Conservation (phyloP, 2,329 filamentous ascomycete species). For the Fusarium drepaniforme region DNA sequence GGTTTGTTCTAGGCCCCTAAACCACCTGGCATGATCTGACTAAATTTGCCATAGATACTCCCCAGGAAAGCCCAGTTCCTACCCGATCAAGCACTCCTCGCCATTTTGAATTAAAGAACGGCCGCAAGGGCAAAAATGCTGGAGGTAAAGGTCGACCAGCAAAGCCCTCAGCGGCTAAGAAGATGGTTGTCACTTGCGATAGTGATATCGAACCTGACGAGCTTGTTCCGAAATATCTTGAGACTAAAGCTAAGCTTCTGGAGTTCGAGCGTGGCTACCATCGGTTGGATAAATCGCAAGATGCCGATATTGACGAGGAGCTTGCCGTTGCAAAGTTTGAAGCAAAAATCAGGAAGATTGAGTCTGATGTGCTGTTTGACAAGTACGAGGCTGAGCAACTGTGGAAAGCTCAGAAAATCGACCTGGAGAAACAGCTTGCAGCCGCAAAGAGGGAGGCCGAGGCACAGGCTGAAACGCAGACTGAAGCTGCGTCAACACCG, state of each 20-base stretch:
- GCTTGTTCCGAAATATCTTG: constrained; percentile 81
- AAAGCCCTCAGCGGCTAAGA: constrained; percentile 54
- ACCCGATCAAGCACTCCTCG: constrained; percentile 65
- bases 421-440: constrained; percentile 72
- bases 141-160: constrained; percentile 37
- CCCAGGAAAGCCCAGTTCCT: constrained; percentile 61
- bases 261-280: constrained; percentile 62
- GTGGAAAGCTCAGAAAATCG: constrained; percentile 71
- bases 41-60: constrained; percentile 54
- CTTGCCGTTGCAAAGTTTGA: constrained; percentile 74
- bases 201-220: constrained; percentile 82
- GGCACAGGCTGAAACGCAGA: constrained; percentile 31
- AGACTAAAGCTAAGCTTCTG: constrained; percentile 78
- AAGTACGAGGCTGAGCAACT: constrained; percentile 71
- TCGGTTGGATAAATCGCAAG: constrained; percentile 32
- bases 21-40: constrained; percentile 15
- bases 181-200: constrained; percentile 65
- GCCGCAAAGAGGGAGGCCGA: constrained; percentile 56
- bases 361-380: constrained; percentile 83
- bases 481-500: constrained; percentile 27
- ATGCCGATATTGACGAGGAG: constrained; percentile 44
- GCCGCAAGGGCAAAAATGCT: constrained; percentile 51
- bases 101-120: constrained; percentile 43
- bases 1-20: constrained; percentile 26
- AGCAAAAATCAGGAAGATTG: constrained; percentile 81